Percentiles rank a stretch among this genome's conserved stretches.
Conservation (phyloP, 129 eudicot species). For the Flaveria bidentis region DNA sequence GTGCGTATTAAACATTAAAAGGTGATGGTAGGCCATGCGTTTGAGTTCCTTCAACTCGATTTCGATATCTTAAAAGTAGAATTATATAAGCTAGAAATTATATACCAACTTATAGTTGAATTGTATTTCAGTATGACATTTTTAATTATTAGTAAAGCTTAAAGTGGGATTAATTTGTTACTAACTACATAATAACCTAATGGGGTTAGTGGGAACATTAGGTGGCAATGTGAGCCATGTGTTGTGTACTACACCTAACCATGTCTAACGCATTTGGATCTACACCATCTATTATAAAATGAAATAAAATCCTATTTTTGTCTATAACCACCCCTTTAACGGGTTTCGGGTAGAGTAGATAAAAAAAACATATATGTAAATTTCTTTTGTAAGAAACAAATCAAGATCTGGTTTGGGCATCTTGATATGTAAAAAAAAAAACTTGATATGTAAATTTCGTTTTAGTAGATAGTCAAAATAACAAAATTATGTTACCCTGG, state of each 20-base stretch:
- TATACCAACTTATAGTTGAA: background rate
- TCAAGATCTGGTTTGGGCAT: too few species aligned
- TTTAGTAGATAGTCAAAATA: too few species aligned
- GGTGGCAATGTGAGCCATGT: constrained; percentile 26
- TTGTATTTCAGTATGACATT: background rate
- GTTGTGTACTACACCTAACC: constrained; percentile 20
- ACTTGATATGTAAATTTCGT: too few species aligned
- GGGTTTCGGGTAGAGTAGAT: too few species aligned
- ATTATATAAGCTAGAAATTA: background rate
- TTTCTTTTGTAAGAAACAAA: too few species aligned
- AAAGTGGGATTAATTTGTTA: background rate
- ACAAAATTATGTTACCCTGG: too few species aligned
- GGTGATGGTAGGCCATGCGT: background rate
- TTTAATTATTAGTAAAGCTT: background rate
- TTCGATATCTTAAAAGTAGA: too few species aligned
- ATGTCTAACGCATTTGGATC: constrained; percentile 18
- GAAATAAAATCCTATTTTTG: background rate
- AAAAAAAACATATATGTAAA: too few species aligned
- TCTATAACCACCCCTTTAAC: too few species aligned
- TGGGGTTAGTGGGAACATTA: constrained; percentile 24
- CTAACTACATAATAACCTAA: background rate
- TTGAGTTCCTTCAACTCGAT: background rate
- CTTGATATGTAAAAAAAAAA: too few species aligned
- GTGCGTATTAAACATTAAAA: too few species aligned
- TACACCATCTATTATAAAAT: constrained; percentile 8